Evolutionary conservation across 768 basidiomycete genomes (phyloP), one percentile per base, ranked within the genome.

Genomic region (Pisolithus sp.): DNA sequence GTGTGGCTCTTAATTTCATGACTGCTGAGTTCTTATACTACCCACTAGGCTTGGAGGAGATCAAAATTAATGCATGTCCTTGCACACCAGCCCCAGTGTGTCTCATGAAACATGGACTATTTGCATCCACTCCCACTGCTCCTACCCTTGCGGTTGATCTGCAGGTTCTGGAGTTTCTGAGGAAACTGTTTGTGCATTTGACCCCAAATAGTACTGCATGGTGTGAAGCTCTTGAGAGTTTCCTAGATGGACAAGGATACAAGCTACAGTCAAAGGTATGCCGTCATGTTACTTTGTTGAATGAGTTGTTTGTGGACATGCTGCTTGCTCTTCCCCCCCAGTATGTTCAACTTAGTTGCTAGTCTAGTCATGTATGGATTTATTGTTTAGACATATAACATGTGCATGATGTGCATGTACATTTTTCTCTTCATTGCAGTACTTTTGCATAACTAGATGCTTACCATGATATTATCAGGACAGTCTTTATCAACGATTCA

Each of bases 101-200:
- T 23, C 62, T 69, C 3, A 44, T 70, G 0, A 15, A 42, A 36
- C 37, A n/a, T 8, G 66, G 66, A 1, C 51, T 62, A 10, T 67
- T 70, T 46, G 58, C 68, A 10, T 64, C 57, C 30, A 52, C 67
- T 9, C 70, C 70, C 1, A 15, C 59, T 2, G 38, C 44, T 2
- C 71, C 71, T 2, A 61, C 63, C 21, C 52, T 72, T 0, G 65
- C 64, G 5, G 63, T 72, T 3, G 64, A 70, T 44, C 34, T 70
- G 12, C 57, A 52, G 9, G 55, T 71, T 18, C 48, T 71, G 24
- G 62, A 67, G 37, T 70, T 71, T n/a, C 41, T 58, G 20, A 52
- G 23, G 18, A 34, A 28, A 7, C 54, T 60, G 4, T 60, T 56
- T 36, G 30, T 53, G 24, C 36, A 37, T 1, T 46, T 56, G 38